phyloP scores from a whole-genome alignment of 208 protist genomes.

The Crithidia bombi region DNA sequence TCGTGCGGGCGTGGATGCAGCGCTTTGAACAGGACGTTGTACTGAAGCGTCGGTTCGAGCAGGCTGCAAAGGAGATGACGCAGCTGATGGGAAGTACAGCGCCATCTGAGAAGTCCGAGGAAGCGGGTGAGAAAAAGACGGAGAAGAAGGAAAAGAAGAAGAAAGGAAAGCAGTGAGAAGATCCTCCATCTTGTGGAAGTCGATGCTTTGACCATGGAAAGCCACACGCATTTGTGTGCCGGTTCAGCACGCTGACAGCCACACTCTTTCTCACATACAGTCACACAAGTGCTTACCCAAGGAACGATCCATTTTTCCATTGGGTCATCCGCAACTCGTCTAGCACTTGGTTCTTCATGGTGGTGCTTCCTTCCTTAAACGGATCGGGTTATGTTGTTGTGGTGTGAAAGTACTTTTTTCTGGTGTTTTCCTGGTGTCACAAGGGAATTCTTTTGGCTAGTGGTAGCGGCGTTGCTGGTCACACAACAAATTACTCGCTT shows the following conservation, averaged over 20 bases:
- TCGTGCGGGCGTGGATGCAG: slow-evolving; percentile 71
- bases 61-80: slow-evolving; percentile 80
- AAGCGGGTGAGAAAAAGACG: slow-evolving; percentile 43
- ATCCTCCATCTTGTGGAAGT: neutral
- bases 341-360: too few species aligned
- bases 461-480: slow-evolving; percentile 5
- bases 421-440: neutral
- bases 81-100: slow-evolving; percentile 57
- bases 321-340: too few species aligned
- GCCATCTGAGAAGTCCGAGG: slow-evolving; percentile 12
- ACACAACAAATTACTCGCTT: slow-evolving; percentile 10
- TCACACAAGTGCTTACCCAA: too few species aligned
- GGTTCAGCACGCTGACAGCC: too few species aligned
- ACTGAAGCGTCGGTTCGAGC: slow-evolving; percentile 74
- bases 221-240: too few species aligned
- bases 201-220: too few species aligned
- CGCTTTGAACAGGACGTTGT: slow-evolving; percentile 83
- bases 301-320: too few species aligned
- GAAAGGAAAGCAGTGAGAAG: slow-evolving; percentile 39
- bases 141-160: slow-evolving; percentile 87
- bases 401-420: too few species aligned
- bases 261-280: too few species aligned
- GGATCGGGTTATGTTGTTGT: too few species aligned
- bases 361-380: neutral
- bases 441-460: neutral